Evolutionary conservation across 202 grass and related monocot genomes (phyloP).

Genomic region (Schoenoplectus triqueter): DNA sequence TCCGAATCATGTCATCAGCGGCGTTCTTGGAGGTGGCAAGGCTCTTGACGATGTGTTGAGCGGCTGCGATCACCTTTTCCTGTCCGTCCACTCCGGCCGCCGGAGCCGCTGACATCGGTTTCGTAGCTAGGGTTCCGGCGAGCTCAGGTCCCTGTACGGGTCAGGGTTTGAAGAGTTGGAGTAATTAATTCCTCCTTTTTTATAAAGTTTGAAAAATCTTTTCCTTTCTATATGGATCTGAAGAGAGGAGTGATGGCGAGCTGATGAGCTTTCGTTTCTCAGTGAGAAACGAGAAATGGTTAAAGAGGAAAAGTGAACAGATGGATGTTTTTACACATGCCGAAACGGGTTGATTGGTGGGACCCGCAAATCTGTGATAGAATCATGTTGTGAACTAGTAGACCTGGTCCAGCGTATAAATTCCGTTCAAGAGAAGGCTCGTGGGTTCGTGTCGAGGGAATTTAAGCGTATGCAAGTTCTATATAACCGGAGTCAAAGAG

Average conservation of each 20-base stretch:
- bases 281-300: constrained; percentile 1
- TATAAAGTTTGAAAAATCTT: background rate
- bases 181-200: background rate
- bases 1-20: constrained; percentile 97
- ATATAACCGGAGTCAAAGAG: background rate
- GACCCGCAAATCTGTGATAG: background rate
- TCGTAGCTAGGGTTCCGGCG: constrained; percentile 41
- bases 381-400: background rate
- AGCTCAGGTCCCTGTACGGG: constrained; percentile 55
- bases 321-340: background rate
- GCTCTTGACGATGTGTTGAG: constrained; percentile 97
- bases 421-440: background rate
- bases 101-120: constrained; percentile 30
- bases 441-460: background rate
- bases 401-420: background rate
- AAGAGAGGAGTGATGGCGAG: background rate
- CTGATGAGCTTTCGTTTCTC: constrained; percentile 5
- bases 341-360: background rate
- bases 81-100: constrained; percentile 48
- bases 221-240: constrained; percentile 10
- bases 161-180: constrained; percentile 30
- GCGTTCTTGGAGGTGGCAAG: constrained; percentile 98
- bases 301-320: background rate
- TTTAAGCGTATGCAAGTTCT: background rate
- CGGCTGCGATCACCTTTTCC: constrained; percentile 90